phyloP scores from a whole-genome alignment of 306 rosid species.

The Trifolium pratense region DNA sequence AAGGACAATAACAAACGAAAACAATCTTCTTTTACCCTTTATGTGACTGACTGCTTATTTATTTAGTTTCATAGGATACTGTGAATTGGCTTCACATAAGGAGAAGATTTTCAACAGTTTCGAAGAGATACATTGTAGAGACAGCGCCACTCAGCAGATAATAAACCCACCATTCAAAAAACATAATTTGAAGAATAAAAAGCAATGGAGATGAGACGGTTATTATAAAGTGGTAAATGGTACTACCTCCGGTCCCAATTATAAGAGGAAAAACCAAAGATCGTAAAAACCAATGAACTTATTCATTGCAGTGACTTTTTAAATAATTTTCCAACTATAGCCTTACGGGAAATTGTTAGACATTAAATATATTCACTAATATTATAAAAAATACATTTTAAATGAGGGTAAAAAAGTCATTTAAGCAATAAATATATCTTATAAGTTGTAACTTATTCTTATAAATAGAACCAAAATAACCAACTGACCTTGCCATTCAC shows the following conservation, averaged over 20 bases:
- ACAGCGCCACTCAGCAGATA: not conserved
- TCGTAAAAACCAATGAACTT: too few relatives aligned
- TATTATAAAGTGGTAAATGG: not conserved
- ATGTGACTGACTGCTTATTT: not conserved
- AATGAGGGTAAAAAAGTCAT: too few relatives aligned
- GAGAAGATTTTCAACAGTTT: not conserved
- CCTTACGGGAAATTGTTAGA: too few relatives aligned
- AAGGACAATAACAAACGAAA: not conserved
- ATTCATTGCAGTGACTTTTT: too few relatives aligned
- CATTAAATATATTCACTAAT: too few relatives aligned
- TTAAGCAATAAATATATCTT: too few relatives aligned
- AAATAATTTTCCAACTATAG: too few relatives aligned
- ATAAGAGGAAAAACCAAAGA: too few relatives aligned
- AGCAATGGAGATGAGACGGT: not conserved
- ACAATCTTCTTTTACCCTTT: not conserved
- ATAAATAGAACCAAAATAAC: not conserved
- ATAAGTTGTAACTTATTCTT: too few relatives aligned
- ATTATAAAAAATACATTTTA: too few relatives aligned
- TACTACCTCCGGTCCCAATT: too few relatives aligned
- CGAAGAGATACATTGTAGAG: not conserved
- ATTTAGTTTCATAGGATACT: not conserved
- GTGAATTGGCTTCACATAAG: not conserved
- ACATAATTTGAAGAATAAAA: constrained; percentile 1
- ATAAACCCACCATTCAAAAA: not conserved
- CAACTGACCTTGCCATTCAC: constrained; percentile 86